phyloP scores from a whole-genome alignment of 2,329 filamentous ascomycete genomes.

The Cladosporium colombiae region DNA sequence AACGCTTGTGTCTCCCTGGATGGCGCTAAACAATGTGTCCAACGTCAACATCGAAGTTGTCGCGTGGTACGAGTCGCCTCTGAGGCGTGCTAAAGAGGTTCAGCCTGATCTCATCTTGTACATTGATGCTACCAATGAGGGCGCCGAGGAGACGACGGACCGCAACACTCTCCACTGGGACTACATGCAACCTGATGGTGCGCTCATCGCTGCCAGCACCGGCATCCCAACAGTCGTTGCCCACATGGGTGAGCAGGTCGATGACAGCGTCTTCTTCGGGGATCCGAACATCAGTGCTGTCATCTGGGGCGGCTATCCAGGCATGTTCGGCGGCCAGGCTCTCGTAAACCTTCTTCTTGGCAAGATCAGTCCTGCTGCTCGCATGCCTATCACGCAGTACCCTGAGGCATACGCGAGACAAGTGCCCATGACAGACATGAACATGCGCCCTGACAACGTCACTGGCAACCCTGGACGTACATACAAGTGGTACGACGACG shows the following conservation, averaged over 20 bases:
- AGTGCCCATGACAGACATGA: slow-evolving; percentile 28
- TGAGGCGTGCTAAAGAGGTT: slow-evolving; percentile 7
- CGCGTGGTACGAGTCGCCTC: slow-evolving; percentile 9
- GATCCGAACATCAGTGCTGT: slow-evolving; percentile 45
- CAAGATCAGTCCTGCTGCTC: slow-evolving; percentile 43
- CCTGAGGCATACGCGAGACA: slow-evolving; percentile 41
- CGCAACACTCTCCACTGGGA: slow-evolving; percentile 14
- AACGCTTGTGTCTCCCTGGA: slow-evolving; percentile 6
- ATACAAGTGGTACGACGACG: slow-evolving; percentile 46
- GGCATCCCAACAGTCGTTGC: slow-evolving; percentile 45
- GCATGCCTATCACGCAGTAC: slow-evolving; percentile 41
- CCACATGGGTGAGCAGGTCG: slow-evolving; percentile 43
- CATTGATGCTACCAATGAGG: slow-evolving; percentile 7
- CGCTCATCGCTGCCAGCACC: slow-evolving; percentile 28
- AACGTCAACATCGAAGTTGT: slow-evolving; percentile 10
- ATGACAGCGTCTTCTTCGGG: slow-evolving; percentile 41
- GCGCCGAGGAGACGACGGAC: slow-evolving; percentile 10
- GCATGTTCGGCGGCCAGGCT: slow-evolving; percentile 47
- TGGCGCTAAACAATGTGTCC: slow-evolving; percentile 8
- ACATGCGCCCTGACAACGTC: slow-evolving; percentile 39
- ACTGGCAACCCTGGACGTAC: slow-evolving; percentile 42
- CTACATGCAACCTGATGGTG: slow-evolving; percentile 10
- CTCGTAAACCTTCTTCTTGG: slow-evolving; percentile 46
- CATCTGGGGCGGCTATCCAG: slow-evolving; percentile 47
- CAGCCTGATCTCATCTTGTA: slow-evolving; percentile 4